Evolutionary conservation across 371 early-diverging fungal species (phyloP).

Genomic region (Funneliformis caledonium): DNA sequence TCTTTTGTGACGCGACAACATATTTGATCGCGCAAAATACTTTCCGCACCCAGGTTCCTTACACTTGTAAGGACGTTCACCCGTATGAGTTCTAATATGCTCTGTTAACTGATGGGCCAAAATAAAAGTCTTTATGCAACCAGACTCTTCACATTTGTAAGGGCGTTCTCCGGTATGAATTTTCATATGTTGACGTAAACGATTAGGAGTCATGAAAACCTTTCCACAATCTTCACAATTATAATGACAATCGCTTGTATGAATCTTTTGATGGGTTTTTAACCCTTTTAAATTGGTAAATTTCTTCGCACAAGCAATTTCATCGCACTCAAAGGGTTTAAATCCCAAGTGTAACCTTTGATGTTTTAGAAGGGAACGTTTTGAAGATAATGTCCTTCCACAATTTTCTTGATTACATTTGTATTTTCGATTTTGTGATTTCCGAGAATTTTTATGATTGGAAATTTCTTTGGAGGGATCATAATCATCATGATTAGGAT

Average conservation of each 20-base stretch:
- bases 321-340: constrained; percentile 65
- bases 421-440: constrained; percentile 45
- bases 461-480: too few relatives aligned
- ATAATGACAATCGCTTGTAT: background rate
- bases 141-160: constrained; percentile 57
- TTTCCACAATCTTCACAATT: constrained; percentile 65
- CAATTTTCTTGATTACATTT: constrained; percentile 61
- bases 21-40: constrained; percentile 72
- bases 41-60: constrained; percentile 65
- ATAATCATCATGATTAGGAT: background rate
- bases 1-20: constrained; percentile 69
- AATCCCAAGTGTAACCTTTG: constrained; percentile 81
- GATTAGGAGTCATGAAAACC: constrained; percentile 67
- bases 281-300: background rate
- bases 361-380: constrained; percentile 87
- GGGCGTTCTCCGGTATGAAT: background rate
- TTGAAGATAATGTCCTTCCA: constrained; percentile 82
- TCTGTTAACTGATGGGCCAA: constrained; percentile 70
- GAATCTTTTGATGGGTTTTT: background rate
- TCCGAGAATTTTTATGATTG: background rate
- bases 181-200: constrained; percentile 56
- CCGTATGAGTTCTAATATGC: constrained; percentile 1
- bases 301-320: background rate
- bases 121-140: constrained; percentile 68
- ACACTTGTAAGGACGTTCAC: constrained; percentile 46